phyloP scores from a whole-genome alignment of 2,329 filamentous ascomycete genomes.

The Diaporthe capsici region DNA sequence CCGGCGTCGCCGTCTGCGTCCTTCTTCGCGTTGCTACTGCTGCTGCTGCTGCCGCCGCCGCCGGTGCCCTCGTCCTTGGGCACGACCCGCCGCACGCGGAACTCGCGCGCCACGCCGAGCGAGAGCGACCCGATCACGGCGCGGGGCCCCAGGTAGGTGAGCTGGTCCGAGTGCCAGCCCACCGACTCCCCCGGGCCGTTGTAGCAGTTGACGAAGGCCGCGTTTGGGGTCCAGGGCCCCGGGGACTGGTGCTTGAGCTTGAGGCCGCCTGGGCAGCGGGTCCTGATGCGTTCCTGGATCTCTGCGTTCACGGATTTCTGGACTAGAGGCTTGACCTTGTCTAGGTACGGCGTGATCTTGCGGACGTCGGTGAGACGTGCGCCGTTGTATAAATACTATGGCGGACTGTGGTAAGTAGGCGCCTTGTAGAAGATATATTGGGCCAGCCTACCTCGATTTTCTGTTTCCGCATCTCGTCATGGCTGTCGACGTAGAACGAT shows the following conservation, averaged over 20 bases:
- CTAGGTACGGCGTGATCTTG: slow-evolving; percentile 80
- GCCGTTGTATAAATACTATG: slow-evolving; percentile 85
- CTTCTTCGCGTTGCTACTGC: slow-evolving; percentile 49
- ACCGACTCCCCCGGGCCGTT: slow-evolving; percentile 84
- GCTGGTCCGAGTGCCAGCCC: slow-evolving; percentile 92
- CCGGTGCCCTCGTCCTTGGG: slow-evolving; percentile 71
- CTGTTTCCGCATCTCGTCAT: slow-evolving; percentile 77
- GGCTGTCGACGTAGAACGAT: slow-evolving; percentile 84
- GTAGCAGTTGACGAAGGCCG: slow-evolving; percentile 96
- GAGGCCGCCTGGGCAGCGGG: slow-evolving; percentile 75
- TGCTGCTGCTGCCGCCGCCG: slow-evolving; percentile 39
- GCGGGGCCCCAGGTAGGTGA: slow-evolving; percentile 92
- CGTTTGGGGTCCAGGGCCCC: slow-evolving; percentile 84
- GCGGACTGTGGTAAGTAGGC: neutral
- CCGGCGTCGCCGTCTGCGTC: slow-evolving; percentile 67
- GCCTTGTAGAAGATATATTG: no score
- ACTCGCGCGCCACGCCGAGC: slow-evolving; percentile 92
- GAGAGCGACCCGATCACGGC: slow-evolving; percentile 92
- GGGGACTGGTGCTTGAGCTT: slow-evolving; percentile 86
- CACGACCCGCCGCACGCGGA: slow-evolving; percentile 84
- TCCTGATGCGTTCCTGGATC: slow-evolving; percentile 78
- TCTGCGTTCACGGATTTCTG: slow-evolving; percentile 83
- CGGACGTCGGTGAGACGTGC: slow-evolving; percentile 81
- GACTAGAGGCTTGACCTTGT: slow-evolving; percentile 77
- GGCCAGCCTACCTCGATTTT: slow-evolving; percentile 67